Percentiles rank a stretch among this genome's conserved stretches.
Evolutionary conservation across 2,329 filamentous ascomycete genomes (phyloP).

Genomic region (Colletotrichum echinochloae): DNA sequence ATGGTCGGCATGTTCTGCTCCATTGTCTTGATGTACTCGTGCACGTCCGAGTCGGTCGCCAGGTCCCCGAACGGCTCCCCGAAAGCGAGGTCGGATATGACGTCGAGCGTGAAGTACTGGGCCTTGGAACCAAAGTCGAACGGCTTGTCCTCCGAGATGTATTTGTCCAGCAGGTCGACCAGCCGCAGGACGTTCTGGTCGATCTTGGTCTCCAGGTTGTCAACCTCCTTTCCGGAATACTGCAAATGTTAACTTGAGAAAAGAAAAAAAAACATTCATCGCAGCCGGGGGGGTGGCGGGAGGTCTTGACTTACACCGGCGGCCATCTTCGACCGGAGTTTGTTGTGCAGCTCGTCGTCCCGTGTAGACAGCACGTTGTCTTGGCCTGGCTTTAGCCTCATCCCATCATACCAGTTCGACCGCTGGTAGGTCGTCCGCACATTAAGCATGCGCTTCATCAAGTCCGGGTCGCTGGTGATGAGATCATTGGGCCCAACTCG

Average conservation of each 20-base stretch:
- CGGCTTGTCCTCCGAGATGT: conserved; percentile 53
- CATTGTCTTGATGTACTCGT: conserved; percentile 59
- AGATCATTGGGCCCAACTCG: conserved; percentile 59
- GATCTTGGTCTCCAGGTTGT: conserved; percentile 60
- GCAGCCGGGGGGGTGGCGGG: neutral
- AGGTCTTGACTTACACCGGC: conserved; percentile 55
- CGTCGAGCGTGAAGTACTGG: conserved; percentile 66
- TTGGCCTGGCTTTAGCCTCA: conserved; percentile 64
- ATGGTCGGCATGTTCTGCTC: conserved; percentile 58
- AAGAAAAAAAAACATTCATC: no score
- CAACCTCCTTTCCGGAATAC: conserved; percentile 66
- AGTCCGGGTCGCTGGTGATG: conserved; percentile 53
- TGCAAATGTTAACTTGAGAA: conserved; percentile 2
- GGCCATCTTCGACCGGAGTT: conserved; percentile 61
- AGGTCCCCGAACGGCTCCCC: conserved; percentile 62
- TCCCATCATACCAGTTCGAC: conserved; percentile 59
- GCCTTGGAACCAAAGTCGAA: conserved; percentile 61
- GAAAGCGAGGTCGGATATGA: conserved; percentile 64
- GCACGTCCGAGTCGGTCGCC: conserved; percentile 58
- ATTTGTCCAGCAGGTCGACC: conserved; percentile 57
- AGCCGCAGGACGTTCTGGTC: conserved; percentile 60
- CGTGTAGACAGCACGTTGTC: conserved; percentile 65
- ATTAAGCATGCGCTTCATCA: conserved; percentile 53
- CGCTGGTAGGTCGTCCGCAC: conserved; percentile 54
- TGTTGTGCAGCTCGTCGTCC: conserved; percentile 58